Evolutionary conservation across 768 basidiomycete genomes (phyloP), one percentile per base, ranked within the genome.

Genomic region (Fibroporia radiculosa): DNA sequence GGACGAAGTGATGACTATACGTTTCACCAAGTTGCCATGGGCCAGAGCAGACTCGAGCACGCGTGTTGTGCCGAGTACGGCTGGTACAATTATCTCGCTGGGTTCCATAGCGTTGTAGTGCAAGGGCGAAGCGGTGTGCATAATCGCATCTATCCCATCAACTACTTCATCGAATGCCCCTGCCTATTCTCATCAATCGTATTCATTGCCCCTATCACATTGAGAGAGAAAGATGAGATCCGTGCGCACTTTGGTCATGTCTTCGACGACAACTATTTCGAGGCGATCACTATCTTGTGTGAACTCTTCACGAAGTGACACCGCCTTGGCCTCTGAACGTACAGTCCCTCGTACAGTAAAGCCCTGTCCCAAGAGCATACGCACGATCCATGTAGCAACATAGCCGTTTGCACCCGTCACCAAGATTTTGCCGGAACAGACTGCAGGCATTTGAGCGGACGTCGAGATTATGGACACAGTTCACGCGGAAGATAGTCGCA

Each of bases 91-190:
- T 31, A 84, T 54, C 45, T 83, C 79, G 10, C 64, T 48, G 4
- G 66, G 62, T 31, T 78, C 69, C 14, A 66, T 62, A 2, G 65
- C 66, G 1, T 70, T 62, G 16, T 65, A 47, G 40, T 71, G 63
- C 53, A 80, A 69, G 0, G 84, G 84, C 1, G 82, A 83, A 0
- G 82, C 83, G 1, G 70, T 76, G 53, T 87, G 85, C 24, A 67
- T 71, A 37, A 91, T 73, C 0, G 72, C 87, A 43, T 84, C 78
- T 3, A 87, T 77, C 1, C 73, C 84, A 58, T 80, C 76, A 47
- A 89, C 80, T 0, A 77, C 84, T 41, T 84, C 78, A 54, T 90
- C 84, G 49, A 88, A 91, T 1, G 81, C 82, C 3, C 74, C 75
- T 6, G 70, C 71, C 78, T 80, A 32, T 19, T 4, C 6, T 10